A percentile compares a stretch with the other conserved stretches of the same genome.
Conservation (phyloP, 176 grass and related monocot genomes). For the Avena atlantica region DNA sequence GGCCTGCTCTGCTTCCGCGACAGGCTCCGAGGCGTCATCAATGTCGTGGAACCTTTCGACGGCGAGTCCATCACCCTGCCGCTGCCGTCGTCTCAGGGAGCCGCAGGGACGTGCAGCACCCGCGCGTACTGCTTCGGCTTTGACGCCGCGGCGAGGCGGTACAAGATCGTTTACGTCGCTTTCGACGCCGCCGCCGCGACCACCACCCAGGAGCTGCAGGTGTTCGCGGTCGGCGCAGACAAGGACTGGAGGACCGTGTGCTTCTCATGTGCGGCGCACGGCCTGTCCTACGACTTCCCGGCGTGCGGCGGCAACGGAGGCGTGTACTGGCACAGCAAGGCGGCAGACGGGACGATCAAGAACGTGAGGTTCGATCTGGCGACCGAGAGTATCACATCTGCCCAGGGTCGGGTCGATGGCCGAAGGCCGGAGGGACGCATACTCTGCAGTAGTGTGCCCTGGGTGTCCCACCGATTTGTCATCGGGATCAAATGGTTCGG, state of each 20-base stretch:
- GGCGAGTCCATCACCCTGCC: background rate
- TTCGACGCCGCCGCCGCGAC: too few relatives aligned
- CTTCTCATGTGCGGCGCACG: background rate
- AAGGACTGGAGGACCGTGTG: slow-evolving; percentile 20
- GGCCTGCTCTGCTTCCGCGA: slow-evolving; percentile 27
- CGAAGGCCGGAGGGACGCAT: background rate
- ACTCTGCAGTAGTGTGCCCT: background rate
- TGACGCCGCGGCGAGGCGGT: background rate
- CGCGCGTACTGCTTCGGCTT: slow-evolving; percentile 23
- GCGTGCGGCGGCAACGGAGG: background rate
- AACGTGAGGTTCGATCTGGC: background rate
- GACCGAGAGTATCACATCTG: background rate
- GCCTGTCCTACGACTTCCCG: background rate
- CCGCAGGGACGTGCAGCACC: background rate
- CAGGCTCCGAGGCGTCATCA: background rate
- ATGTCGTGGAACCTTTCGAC: background rate
- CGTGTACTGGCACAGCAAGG: background rate
- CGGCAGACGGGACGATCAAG: background rate
- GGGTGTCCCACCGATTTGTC: background rate
- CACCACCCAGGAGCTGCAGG: background rate
- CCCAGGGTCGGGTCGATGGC: background rate
- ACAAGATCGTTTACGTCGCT: background rate
- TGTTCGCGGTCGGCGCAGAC: background rate
- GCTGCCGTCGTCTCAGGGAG: background rate
- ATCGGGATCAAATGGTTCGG: background rate